Evolutionary conservation across 345 rosid genomes (phyloP).

Genomic region (Hibiscus trionum): DNA sequence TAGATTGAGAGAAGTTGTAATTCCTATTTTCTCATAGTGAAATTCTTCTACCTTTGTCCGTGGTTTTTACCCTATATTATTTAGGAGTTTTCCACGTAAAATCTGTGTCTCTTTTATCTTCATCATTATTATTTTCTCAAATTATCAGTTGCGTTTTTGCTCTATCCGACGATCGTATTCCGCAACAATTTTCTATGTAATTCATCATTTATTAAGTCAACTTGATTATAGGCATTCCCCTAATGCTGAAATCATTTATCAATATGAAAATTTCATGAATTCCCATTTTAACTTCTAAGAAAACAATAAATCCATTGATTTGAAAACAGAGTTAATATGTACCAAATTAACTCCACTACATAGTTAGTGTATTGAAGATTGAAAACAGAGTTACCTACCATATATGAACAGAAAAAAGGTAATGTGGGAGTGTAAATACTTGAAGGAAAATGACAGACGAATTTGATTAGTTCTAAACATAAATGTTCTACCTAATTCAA

Average conservation of each 20-base stretch:
- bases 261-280: not conserved
- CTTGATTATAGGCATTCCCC: too few species aligned
- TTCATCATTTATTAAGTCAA: too few species aligned
- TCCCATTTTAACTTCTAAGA: not conserved
- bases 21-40: too few species aligned
- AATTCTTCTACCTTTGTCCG: too few species aligned
- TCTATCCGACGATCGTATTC: too few species aligned
- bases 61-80: too few species aligned
- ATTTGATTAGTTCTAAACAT: not conserved
- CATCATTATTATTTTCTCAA: too few species aligned
- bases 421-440: not conserved
- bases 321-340: not conserved
- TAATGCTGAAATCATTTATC: not conserved
- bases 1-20: too few species aligned
- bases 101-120: too few species aligned
- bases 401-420: not conserved
- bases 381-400: not conserved
- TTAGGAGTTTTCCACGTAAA: too few species aligned
- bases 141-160: too few species aligned
- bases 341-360: not conserved
- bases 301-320: not conserved
- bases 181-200: too few species aligned
- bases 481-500: slow-evolving; percentile 2
- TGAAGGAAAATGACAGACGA: not conserved
- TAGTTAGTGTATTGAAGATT: not conserved